Evolutionary conservation across 2,329 filamentous ascomycete species (phyloP).

Genomic region (Botrytis galanthina): DNA sequence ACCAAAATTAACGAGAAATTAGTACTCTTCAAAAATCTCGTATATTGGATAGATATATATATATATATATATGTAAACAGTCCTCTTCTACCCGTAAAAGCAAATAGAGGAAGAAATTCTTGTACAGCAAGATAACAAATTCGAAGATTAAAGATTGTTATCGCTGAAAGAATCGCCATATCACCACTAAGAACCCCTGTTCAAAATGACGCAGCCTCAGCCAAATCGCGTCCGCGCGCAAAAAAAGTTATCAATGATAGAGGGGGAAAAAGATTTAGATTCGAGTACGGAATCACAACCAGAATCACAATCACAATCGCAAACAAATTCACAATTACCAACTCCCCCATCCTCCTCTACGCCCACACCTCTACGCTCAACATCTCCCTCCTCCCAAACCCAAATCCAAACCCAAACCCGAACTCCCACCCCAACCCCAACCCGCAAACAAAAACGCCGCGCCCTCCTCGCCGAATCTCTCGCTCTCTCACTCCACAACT

Average conservation of each 20-base stretch:
- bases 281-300: neutral
- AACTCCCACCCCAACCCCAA: neutral
- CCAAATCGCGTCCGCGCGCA: slow-evolving; percentile 1
- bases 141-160: neutral
- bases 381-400: neutral
- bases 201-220: slow-evolving; percentile 10
- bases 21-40: neutral
- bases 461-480: neutral
- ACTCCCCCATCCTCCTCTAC: neutral
- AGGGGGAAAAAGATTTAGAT: neutral
- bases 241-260: neutral
- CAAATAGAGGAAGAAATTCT: neutral
- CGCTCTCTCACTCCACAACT: neutral
- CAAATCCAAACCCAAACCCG: neutral
- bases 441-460: neutral
- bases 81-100: too few relatives aligned
- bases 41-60: too few relatives aligned
- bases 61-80: neutral
- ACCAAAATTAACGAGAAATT: neutral
- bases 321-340: neutral
- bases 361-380: neutral
- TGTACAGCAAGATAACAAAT: neutral
- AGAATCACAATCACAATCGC: too few relatives aligned
- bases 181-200: neutral
- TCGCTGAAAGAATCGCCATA: neutral